Conservation (phyloP, 1,284 basidiomycete genomes). For the Sanghuangporus weigelae region DNA sequence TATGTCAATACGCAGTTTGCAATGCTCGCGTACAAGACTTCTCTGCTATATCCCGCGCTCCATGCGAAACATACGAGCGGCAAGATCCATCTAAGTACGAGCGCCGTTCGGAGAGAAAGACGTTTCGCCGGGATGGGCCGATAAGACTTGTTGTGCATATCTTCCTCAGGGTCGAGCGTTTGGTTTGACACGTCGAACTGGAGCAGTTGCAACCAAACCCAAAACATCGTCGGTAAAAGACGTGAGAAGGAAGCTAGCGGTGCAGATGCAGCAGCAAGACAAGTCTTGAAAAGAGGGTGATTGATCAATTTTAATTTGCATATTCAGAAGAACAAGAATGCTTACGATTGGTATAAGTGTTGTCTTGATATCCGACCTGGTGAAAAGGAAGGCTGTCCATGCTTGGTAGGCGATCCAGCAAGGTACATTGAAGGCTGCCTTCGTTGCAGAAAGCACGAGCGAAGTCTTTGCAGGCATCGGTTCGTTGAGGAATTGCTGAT, state of each 20-base stretch:
- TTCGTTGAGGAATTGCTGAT: neutral
- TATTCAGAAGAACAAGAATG: neutral
- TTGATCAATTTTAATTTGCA: neutral
- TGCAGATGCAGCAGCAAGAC: conserved; percentile 7
- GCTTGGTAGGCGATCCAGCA: conserved; percentile 8
- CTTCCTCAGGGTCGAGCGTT: conserved; percentile 34
- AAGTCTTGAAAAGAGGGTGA: conserved; percentile 3
- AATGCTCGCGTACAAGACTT: conserved; percentile 29
- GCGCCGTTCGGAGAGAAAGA: conserved; percentile 30
- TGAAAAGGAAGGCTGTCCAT: conserved; percentile 28
- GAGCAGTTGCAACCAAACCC: conserved; percentile 40
- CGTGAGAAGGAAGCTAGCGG: conserved; percentile 12
- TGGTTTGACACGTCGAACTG: conserved; percentile 42
- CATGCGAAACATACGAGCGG: conserved; percentile 29
- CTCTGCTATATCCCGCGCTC: conserved; percentile 29
- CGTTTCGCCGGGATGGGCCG: conserved; percentile 39
- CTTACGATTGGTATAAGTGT: conserved; percentile 34
- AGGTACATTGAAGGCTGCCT: conserved; percentile 2
- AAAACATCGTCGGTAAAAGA: conserved; percentile 29
- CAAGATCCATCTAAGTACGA: conserved; percentile 32
- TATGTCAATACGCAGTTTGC: conserved; percentile 27
- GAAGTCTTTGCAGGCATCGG: conserved; percentile 16
- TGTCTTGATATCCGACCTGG: conserved; percentile 34
- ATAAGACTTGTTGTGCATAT: conserved; percentile 38
- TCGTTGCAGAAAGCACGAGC: conserved; percentile 6